phyloP scores from a whole-genome alignment of 768 basidiomycete genomes.

The Trametes cinnabarina region DNA sequence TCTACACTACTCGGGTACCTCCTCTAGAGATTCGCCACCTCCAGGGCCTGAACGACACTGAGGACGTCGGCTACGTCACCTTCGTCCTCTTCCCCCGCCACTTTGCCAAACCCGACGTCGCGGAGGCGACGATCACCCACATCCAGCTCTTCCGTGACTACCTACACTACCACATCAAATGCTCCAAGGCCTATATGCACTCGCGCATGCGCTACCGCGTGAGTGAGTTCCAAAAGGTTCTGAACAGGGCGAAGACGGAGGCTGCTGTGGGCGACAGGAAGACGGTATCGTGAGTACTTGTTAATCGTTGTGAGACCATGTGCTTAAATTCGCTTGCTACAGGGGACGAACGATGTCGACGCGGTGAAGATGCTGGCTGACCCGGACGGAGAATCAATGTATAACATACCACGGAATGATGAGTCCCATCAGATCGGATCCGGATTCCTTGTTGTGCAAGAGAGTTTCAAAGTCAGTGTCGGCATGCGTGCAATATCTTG shows the following conservation, averaged over 20 bases:
- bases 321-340: background rate
- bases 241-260: conserved; percentile 96
- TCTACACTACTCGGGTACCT: conserved; percentile 92
- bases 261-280: conserved; percentile 77
- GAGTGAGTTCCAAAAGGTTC: conserved; percentile 90
- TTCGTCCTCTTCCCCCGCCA: conserved; percentile 98
- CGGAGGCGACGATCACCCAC: conserved; percentile 83
- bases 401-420: conserved; percentile 14
- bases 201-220: conserved; percentile 93
- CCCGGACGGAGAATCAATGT: conserved; percentile 1
- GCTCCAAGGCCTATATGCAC: conserved; percentile 99
- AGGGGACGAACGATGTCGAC: conserved; percentile 21
- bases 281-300: conserved; percentile 73
- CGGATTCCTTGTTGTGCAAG: background rate
- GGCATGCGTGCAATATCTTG: background rate
- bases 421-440: background rate
- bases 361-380: background rate
- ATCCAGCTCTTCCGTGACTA: conserved; percentile 98
- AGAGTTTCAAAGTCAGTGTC: background rate
- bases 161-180: conserved; percentile 99
- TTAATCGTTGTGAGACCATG: background rate
- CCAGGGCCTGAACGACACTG: conserved; percentile 73
- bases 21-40: conserved; percentile 94
- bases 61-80: conserved; percentile 94
- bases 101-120: conserved; percentile 68